Conservation (phyloP, 2,329 filamentous ascomycete genomes). For the Periconia sp. region DNA sequence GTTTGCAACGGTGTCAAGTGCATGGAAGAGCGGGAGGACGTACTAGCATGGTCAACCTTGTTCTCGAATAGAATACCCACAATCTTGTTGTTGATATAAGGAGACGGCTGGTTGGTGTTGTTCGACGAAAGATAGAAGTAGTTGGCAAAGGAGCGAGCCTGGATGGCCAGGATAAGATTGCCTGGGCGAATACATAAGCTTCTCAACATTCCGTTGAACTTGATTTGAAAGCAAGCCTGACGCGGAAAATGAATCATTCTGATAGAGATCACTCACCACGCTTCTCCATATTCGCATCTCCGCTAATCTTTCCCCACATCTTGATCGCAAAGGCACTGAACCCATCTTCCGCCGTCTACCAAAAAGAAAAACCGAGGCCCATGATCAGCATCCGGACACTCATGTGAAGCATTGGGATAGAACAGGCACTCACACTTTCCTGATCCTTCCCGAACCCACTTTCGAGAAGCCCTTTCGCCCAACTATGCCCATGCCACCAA, state of each 20-base stretch:
- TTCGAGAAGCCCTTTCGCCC: conserved; percentile 80
- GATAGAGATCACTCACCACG: conserved; percentile 44
- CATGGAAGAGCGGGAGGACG: conserved; percentile 66
- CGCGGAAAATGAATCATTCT: not conserved
- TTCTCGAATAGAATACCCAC: conserved; percentile 82
- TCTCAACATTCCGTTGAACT: too few species aligned
- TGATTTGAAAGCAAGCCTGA: not conserved
- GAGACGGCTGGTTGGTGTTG: conserved; percentile 71
- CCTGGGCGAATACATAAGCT: conserved; percentile 44
- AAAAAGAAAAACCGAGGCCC: not conserved
- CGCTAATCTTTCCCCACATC: conserved; percentile 84
- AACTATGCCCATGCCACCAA: conserved; percentile 93
- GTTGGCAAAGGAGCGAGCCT: conserved; percentile 69
- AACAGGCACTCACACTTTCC: conserved; percentile 61
- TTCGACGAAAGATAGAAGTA: conserved; percentile 79
- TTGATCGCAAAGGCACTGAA: conserved; percentile 87
- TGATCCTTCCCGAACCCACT: conserved; percentile 76
- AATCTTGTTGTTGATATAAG: conserved; percentile 80
- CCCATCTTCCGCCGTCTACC: conserved; percentile 75
- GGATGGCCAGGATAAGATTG: conserved; percentile 80
- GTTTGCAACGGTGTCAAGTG: conserved; percentile 45
- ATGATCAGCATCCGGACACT: not conserved
- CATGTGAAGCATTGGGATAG: not conserved
- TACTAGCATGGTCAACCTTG: conserved; percentile 90
- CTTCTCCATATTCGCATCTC: conserved; percentile 78